Conservation (phyloP, 2,329 filamentous ascomycete genomes). For the Paracorniculantispora psalliotae region DNA sequence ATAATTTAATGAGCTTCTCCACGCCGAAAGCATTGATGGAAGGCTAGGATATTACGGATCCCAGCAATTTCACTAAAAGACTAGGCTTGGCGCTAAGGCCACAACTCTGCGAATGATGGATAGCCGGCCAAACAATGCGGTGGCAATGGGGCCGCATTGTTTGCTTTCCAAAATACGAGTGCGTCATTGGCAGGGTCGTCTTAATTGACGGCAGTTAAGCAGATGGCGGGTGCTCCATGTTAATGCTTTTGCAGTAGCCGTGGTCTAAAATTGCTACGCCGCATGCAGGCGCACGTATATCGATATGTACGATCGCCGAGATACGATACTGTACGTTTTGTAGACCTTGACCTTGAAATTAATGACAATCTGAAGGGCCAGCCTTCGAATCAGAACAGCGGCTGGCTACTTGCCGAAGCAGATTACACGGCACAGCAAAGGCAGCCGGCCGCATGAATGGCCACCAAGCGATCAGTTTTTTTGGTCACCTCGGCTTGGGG, state of each 20-base stretch:
- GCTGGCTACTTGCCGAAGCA: not conserved
- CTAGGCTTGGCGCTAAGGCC: not conserved
- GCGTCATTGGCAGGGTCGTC: too few relatives aligned
- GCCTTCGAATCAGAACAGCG: not conserved
- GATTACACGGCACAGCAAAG: not conserved
- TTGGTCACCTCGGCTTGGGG: not conserved
- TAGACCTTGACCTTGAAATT: not conserved
- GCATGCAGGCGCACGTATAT: not conserved
- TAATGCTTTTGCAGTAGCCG: too few relatives aligned
- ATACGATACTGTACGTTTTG: not conserved
- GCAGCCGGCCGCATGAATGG: not conserved
- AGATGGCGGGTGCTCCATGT: too few relatives aligned
- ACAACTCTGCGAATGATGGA: not conserved
- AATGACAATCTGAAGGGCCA: not conserved
- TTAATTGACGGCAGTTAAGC: not conserved
- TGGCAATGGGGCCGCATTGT: not conserved
- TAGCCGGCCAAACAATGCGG: not conserved
- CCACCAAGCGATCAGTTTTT: not conserved
- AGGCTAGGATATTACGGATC: not conserved
- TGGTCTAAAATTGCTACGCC: not conserved
- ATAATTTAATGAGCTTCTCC: not conserved
- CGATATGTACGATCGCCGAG: constrained; percentile 7
- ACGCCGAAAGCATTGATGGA: not conserved
- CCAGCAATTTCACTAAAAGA: not conserved
- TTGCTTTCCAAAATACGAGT: too few relatives aligned